A percentile compares a stretch with the other conserved stretches of the same genome.
These are phyloP conservation scores for Euphorbia schlechtendalii DNA, from an alignment of 441 rosid genomes.

Conservation along the genomic window DNA sequence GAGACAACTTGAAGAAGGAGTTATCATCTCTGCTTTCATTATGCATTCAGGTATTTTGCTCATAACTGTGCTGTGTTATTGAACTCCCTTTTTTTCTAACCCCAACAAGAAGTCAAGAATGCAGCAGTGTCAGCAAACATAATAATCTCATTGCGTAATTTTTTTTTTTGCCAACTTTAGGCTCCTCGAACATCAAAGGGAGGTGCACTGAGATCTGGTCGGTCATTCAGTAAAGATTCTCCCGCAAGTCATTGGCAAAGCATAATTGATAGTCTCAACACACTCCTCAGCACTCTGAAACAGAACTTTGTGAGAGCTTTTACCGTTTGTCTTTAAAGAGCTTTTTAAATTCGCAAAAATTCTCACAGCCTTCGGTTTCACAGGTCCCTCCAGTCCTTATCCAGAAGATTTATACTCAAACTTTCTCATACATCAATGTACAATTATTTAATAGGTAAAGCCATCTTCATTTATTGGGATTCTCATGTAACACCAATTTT, in stretches of 20 bases:
- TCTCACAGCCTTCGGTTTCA: constrained; percentile 29
- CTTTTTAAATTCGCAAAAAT: constrained; percentile 16
- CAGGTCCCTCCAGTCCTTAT: constrained; percentile 93
- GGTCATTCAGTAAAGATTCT: constrained; percentile 90
- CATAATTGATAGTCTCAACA: constrained; percentile 77
- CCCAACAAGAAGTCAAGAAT: neutral
- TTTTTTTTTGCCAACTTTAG: constrained; percentile 32
- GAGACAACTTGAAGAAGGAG: constrained; percentile 97
- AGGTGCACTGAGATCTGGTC: constrained; percentile 78
- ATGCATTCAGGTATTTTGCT: constrained; percentile 81
- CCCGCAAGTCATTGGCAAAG: constrained; percentile 86
- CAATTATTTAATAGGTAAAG: constrained; percentile 88
- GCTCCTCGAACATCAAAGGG: constrained; percentile 95
- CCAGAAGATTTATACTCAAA: constrained; percentile 91
- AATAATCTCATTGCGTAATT: constrained; percentile 6
- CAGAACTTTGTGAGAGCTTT: constrained; percentile 71
- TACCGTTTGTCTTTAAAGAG: neutral
- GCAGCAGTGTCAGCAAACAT: constrained; percentile 9
- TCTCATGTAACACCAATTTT: constrained; percentile 10
- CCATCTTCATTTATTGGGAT: constrained; percentile 8
- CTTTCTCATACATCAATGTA: constrained; percentile 86
- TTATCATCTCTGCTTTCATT: constrained; percentile 66
- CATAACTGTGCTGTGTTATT: constrained; percentile 9
- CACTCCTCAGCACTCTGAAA: constrained; percentile 70
- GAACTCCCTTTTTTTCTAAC: constrained; percentile 7